phyloP scores from a whole-genome alignment of 768 basidiomycete genomes.

The Cystofilobasidium bisporidii region DNA sequence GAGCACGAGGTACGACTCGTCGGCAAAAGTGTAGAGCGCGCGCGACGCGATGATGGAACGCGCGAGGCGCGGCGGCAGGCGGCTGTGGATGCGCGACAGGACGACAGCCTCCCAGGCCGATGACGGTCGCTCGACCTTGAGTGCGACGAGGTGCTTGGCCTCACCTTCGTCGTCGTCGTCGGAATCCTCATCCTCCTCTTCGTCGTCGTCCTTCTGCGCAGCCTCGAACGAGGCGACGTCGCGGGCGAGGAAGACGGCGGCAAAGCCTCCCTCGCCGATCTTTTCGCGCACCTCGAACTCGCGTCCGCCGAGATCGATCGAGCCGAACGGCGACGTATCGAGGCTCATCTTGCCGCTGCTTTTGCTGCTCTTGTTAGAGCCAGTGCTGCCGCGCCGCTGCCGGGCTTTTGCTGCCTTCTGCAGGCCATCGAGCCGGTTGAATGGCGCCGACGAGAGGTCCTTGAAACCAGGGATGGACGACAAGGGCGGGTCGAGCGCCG shows the following conservation, averaged over 20 bases:
- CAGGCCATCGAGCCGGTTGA: conserved; percentile 55
- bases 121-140: conserved; percentile 83
- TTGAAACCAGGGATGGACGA: conserved; percentile 36
- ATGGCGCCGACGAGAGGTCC: conserved; percentile 37
- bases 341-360: conserved; percentile 20
- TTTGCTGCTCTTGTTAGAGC: conserved; percentile 28
- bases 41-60: conserved; percentile 67
- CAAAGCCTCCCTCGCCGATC: conserved; percentile 93
- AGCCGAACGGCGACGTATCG: conserved; percentile 37
- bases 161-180: conserved; percentile 51
- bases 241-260: conserved; percentile 80
- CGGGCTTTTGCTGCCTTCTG: conserved; percentile 58
- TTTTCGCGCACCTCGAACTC: conserved; percentile 69
- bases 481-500: conserved; percentile 42
- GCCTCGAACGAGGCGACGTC: conserved; percentile 32
- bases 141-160: conserved; percentile 56
- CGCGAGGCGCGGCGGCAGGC: conserved; percentile 53
- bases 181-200: conserved; percentile 44
- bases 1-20: conserved; percentile 83
- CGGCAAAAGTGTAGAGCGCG: conserved; percentile 68
- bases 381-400: conserved; percentile 30
- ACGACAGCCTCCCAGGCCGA: conserved; percentile 89
- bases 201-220: conserved; percentile 34
- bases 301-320: conserved; percentile 55
- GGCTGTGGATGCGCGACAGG: conserved; percentile 63